Evolutionary conservation across 306 rosid genomes (phyloP), one percentile per base, ranked within the genome.

Genomic region (Macrotyloma uniflorum): DNA sequence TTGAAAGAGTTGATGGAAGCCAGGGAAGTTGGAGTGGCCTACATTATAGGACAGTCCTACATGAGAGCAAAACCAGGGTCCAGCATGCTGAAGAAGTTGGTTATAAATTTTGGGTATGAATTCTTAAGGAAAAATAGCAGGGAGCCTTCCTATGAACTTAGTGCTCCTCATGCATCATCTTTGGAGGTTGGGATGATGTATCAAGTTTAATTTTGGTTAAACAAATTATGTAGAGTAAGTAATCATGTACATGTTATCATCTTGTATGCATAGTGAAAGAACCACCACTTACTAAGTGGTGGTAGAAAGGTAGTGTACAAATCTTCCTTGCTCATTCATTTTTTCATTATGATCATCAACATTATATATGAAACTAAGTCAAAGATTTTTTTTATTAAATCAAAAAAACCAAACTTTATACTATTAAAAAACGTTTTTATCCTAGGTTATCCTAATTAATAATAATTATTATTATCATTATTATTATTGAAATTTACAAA

Each of bases 131-230:
- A 91, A 81, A 94, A 94, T 72, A 90, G 93, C 50, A 86, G 97
- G 79, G 81, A 83, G 33, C 71, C 95, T n/a, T 65, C 88, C 33
- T 76, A 64, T 75, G 88, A 88, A 42, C 83, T 85, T 61, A 85
- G 72, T 67, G 78, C 78, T 43, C 97, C 98, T 20, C 91, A 88
- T 26, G 91, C 92, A 12, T 90, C 97, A 30, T 85, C 93, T 13
- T 75, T 94, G 42, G 98, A 94, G 84, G 97, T 94, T 70, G 98
- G 97, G 61, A 94, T 94, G 98, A 70, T 89, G 79, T 94, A 91
- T 86, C 84, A 80, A 65, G 87, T 94, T 80, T 94, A 80, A 81
- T 32, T 86, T 83, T 77, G 68, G 64, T 61, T 66, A 26, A n/a
- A 79, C 36, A 53, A 26, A 15, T 62, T 14, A 18, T 23, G 49